These are phyloP conservation scores for Pisolithus tinctorius DNA, from an alignment of 768 basidiomycete species.

Conservation along the genomic window DNA sequence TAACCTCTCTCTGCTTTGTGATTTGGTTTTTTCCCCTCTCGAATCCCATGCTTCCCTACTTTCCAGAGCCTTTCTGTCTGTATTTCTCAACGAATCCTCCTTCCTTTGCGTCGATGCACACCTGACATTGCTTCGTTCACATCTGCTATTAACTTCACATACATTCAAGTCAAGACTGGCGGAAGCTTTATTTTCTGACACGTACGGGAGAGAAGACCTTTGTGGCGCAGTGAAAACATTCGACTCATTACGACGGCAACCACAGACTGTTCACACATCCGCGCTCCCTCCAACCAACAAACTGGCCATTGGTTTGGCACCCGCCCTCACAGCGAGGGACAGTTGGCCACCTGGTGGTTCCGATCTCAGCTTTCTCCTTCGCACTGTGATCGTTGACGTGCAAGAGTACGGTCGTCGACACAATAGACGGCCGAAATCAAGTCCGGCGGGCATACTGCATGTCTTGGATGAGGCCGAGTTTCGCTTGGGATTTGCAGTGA, in stretches of 20 bases:
- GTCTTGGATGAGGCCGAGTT: slow-evolving; percentile 59
- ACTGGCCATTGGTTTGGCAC: slow-evolving; percentile 70
- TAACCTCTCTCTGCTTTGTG: slow-evolving; percentile 53
- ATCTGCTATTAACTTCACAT: slow-evolving; percentile 65
- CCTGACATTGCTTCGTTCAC: slow-evolving; percentile 63
- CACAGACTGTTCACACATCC: slow-evolving; percentile 13
- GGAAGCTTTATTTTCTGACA: slow-evolving; percentile 72
- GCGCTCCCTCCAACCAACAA: slow-evolving; percentile 15
- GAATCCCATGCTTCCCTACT: slow-evolving; percentile 56
- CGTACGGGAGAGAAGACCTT: slow-evolving; percentile 39
- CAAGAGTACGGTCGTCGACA: slow-evolving; percentile 33
- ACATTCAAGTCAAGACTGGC: slow-evolving; percentile 67
- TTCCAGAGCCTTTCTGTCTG: slow-evolving; percentile 56
- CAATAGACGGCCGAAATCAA: slow-evolving; percentile 16
- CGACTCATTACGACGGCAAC: slow-evolving; percentile 17
- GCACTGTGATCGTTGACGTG: slow-evolving; percentile 82
- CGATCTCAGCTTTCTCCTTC: slow-evolving; percentile 75
- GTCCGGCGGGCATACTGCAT: slow-evolving; percentile 29
- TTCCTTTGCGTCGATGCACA: slow-evolving; percentile 67
- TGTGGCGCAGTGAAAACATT: slow-evolving; percentile 18
- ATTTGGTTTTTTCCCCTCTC: slow-evolving; percentile 57
- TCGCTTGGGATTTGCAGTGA: slow-evolving; percentile 79
- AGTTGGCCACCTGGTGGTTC: slow-evolving; percentile 86
- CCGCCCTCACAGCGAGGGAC: slow-evolving; percentile 62
- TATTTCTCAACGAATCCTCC: slow-evolving; percentile 58